Evolutionary conservation across 495 filamentous ascomycete species (phyloP).

Genomic region (Acidiella bohemica): DNA sequence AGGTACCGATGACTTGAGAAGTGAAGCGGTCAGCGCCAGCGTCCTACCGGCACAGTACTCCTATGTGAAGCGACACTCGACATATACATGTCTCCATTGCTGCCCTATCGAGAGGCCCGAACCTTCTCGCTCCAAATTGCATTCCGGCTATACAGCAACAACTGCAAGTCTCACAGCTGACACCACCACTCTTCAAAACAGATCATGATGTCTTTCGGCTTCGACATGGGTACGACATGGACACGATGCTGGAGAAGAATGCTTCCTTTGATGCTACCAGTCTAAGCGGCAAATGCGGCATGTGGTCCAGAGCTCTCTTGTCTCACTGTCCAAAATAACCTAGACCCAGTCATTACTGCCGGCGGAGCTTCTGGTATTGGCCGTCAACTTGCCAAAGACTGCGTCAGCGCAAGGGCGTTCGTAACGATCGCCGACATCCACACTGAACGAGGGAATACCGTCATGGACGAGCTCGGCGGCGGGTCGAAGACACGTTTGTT

Average conservation of each 20-base stretch:
- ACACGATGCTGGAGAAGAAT: neutral
- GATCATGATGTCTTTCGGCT: too few species aligned
- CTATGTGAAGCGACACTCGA: too few species aligned
- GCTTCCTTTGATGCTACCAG: neutral
- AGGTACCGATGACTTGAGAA: too few species aligned
- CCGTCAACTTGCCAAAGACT: neutral
- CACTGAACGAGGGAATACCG: neutral
- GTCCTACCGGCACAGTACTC: too few species aligned
- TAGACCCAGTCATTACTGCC: constrained; percentile 12
- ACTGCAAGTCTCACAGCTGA: neutral
- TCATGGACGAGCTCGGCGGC: constrained; percentile 8
- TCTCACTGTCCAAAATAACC: too few species aligned
- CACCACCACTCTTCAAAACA: neutral
- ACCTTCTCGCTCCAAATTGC: too few species aligned
- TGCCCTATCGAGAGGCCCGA: too few species aligned
- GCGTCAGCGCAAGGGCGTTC: constrained; percentile 10
- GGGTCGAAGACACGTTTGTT: constrained; percentile 20
- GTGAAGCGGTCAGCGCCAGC: too few species aligned
- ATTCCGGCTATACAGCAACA: too few species aligned
- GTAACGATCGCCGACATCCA: constrained; percentile 15
- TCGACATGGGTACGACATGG: too few species aligned
- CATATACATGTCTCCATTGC: too few species aligned
- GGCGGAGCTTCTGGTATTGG: constrained; percentile 13
- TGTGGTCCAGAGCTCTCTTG: too few species aligned
- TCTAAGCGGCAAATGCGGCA: constrained; percentile 10